Conservation (phyloP, 2,329 filamentous ascomycete genomes). For the Calonectria multiphialidica region DNA sequence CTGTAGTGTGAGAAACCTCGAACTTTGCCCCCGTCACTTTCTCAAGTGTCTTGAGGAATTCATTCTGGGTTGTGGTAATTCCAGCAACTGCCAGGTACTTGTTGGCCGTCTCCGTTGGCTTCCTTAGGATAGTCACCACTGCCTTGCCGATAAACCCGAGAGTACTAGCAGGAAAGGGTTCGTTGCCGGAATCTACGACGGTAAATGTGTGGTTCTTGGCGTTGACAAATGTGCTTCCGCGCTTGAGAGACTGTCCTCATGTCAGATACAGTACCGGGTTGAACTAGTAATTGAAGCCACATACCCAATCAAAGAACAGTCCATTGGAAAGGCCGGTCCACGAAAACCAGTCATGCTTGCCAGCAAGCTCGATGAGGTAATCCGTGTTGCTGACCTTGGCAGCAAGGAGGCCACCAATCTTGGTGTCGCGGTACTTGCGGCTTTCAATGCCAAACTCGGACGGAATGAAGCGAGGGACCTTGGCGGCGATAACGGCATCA, state of each 20-base stretch:
- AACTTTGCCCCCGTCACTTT: slow-evolving; percentile 64
- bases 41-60: slow-evolving; percentile 67
- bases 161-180: slow-evolving; percentile 63
- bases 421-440: slow-evolving; percentile 12
- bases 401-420: slow-evolving; percentile 4
- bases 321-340: slow-evolving; percentile 73
- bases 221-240: slow-evolving; percentile 10
- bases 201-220: slow-evolving; percentile 58
- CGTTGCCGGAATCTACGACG: slow-evolving; percentile 68
- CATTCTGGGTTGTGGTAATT: slow-evolving; percentile 68
- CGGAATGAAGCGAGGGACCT: slow-evolving; percentile 15
- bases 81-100: slow-evolving; percentile 69
- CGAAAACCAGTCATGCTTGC: slow-evolving; percentile 52
- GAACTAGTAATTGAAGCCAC: slow-evolving; percentile 12
- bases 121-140: slow-evolving; percentile 62
- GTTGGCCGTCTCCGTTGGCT: slow-evolving; percentile 65
- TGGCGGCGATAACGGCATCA: slow-evolving; percentile 15
- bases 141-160: slow-evolving; percentile 64
- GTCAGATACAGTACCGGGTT: background rate
- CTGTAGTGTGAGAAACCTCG: slow-evolving; percentile 54
- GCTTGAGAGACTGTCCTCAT: slow-evolving; percentile 61
- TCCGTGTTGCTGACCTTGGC: slow-evolving; percentile 18
- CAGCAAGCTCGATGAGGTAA: slow-evolving; percentile 26
- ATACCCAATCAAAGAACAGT: slow-evolving; percentile 72
- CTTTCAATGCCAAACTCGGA: slow-evolving; percentile 21